Conservation (phyloP, 192 early-diverging fungal genomes). For the Podila minutissima region DNA sequence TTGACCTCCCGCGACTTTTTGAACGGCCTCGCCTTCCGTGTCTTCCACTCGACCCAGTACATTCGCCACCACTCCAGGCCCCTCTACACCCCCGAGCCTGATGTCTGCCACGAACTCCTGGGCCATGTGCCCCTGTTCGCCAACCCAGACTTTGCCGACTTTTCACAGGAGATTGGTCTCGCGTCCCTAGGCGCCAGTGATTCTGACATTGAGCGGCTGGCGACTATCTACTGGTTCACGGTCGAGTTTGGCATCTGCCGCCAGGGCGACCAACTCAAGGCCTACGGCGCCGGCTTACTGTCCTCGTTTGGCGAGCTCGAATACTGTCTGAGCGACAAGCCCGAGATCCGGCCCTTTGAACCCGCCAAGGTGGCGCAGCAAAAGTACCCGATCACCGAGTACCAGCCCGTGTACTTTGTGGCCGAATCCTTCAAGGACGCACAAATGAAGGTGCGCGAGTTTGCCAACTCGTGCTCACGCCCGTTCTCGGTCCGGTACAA, state of each 20-base stretch:
- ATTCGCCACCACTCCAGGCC: slow-evolving; percentile 93
- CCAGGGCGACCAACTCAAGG: slow-evolving; percentile 75
- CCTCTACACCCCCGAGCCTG: slow-evolving; percentile 93
- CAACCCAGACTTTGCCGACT: slow-evolving; percentile 91
- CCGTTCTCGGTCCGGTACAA: slow-evolving; percentile 96
- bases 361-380: slow-evolving; percentile 73
- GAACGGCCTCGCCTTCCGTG: slow-evolving; percentile 94
- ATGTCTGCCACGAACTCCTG: slow-evolving; percentile 94
- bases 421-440: slow-evolving; percentile 94
- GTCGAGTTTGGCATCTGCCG: slow-evolving; percentile 94
- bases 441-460: slow-evolving; percentile 88
- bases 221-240: slow-evolving; percentile 93
- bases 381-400: slow-evolving; percentile 91
- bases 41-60: slow-evolving; percentile 97
- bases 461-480: slow-evolving; percentile 74
- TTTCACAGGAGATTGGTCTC: slow-evolving; percentile 93
- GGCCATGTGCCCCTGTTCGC: slow-evolving; percentile 88
- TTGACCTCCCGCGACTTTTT: slow-evolving; percentile 93
- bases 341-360: slow-evolving; percentile 84
- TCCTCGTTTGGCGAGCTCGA: slow-evolving; percentile 96
- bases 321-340: slow-evolving; percentile 84
- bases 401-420: slow-evolving; percentile 95
- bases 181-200: slow-evolving; percentile 93
- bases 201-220: slow-evolving; percentile 86
- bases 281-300: slow-evolving; percentile 92